phyloP scores from a whole-genome alignment of 23 red algal genomes.

The Agarophyton chilense region DNA sequence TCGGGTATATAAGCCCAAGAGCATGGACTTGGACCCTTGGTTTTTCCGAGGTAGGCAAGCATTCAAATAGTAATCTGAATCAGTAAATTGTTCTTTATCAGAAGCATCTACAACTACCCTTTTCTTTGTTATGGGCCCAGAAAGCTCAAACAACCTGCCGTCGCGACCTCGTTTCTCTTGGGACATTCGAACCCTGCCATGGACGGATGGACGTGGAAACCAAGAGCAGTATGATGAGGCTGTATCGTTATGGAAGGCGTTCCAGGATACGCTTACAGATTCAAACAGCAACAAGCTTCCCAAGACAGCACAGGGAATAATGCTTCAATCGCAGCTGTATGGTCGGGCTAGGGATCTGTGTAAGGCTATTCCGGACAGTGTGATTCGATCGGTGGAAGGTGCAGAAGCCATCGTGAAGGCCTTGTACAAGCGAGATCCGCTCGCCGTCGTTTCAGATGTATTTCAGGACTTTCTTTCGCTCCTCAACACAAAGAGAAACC shows the following conservation, averaged over 20 bases:
- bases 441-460: constrained; percentile 9
- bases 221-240: constrained; percentile 17
- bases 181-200: no score
- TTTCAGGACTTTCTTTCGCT: neutral
- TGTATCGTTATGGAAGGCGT: neutral
- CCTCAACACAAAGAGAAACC: neutral
- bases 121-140: no score
- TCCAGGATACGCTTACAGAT: neutral
- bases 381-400: neutral
- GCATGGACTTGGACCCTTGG: no score
- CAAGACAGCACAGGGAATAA: neutral
- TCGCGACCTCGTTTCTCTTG: no score
- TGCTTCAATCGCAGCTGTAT: constrained; percentile 44
- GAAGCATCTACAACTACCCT: no score
- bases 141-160: no score
- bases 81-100: no score
- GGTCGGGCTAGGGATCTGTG: constrained; percentile 25
- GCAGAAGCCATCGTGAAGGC: constrained; percentile 19
- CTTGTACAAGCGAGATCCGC: constrained; percentile 1
- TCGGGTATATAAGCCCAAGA: no score
- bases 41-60: no score
- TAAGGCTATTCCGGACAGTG: neutral
- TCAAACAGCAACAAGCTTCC: neutral
- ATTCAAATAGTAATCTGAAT: no score
- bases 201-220: constrained; percentile 1